phyloP scores from a whole-genome alignment of 108 stramenopile species.

The Nitzschia sp. region DNA sequence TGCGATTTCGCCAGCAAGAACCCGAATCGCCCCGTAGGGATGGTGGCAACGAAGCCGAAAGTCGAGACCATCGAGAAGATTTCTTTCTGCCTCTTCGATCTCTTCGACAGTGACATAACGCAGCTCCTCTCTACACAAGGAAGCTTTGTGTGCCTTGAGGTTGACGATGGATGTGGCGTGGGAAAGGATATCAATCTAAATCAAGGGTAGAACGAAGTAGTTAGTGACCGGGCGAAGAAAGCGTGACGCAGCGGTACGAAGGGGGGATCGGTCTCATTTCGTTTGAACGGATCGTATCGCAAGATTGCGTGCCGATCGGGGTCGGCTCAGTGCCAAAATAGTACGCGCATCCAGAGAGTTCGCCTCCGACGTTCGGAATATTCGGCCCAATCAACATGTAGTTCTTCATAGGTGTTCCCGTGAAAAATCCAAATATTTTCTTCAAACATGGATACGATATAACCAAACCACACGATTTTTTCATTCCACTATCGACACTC shows the following conservation, averaged over 20 bases:
- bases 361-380: constrained; percentile 3
- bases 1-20: constrained; percentile 24
- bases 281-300: constrained; percentile 6
- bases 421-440: constrained; percentile 12
- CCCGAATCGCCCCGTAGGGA: constrained; percentile 40
- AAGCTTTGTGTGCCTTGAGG: constrained; percentile 26
- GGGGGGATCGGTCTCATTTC: constrained; percentile 7
- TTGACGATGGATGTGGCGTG: constrained; percentile 47
- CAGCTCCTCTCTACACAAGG: constrained; percentile 40
- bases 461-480: too few relatives aligned
- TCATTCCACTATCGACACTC: constrained; percentile 12
- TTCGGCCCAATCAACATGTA: not conserved
- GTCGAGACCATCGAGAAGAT: constrained; percentile 49
- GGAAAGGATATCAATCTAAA: constrained; percentile 43
- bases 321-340: constrained; percentile 2
- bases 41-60: constrained; percentile 56
- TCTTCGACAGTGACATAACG: constrained; percentile 38
- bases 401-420: constrained; percentile 5
- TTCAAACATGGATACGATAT: constrained; percentile 11
- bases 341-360: not conserved
- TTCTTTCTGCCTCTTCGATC: constrained; percentile 47
- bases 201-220: not conserved
- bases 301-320: not conserved
- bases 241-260: too few relatives aligned
- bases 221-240: not conserved